Percentiles rank a stretch among this genome's conserved stretches.
phyloP scores from a whole-genome alignment of 106 monocot species.

The Phalaenopsis aphrodite region DNA sequence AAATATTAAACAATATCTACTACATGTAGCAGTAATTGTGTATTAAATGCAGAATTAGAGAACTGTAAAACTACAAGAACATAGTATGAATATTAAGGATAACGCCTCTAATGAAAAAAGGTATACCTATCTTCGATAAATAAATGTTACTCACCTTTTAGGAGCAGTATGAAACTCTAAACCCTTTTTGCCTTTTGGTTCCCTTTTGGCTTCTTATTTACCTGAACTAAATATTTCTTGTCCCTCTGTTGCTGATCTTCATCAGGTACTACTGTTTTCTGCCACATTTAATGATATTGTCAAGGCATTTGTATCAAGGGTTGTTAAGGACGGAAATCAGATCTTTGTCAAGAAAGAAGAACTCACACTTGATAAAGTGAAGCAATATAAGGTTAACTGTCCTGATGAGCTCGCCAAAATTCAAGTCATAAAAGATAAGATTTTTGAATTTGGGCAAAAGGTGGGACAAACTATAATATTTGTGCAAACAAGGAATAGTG shows the following conservation, averaged over 20 bases:
- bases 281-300: constrained; percentile 89
- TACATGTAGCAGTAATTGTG: too few species aligned
- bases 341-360: constrained; percentile 94
- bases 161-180: too few species aligned
- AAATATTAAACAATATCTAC: too few species aligned
- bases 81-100: too few species aligned
- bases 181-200: background rate
- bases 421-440: constrained; percentile 75
- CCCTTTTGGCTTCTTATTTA: background rate
- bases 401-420: constrained; percentile 82
- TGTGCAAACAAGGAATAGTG: constrained; percentile 77
- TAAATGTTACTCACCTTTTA: too few species aligned
- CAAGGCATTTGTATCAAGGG: constrained; percentile 62
- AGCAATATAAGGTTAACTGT: constrained; percentile 84
- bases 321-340: constrained; percentile 64
- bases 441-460: constrained; percentile 83
- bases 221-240: constrained; percentile 5
- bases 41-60: too few species aligned
- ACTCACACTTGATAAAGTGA: constrained; percentile 65
- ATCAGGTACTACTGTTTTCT: constrained; percentile 87
- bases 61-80: too few species aligned
- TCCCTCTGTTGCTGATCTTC: background rate
- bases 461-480: constrained; percentile 95
- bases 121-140: too few species aligned
- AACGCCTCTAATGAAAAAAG: too few species aligned